Base-by-base conservation (phyloP, 148 eudicot genomes). In the Chenopodium berlandieri region DNA sequence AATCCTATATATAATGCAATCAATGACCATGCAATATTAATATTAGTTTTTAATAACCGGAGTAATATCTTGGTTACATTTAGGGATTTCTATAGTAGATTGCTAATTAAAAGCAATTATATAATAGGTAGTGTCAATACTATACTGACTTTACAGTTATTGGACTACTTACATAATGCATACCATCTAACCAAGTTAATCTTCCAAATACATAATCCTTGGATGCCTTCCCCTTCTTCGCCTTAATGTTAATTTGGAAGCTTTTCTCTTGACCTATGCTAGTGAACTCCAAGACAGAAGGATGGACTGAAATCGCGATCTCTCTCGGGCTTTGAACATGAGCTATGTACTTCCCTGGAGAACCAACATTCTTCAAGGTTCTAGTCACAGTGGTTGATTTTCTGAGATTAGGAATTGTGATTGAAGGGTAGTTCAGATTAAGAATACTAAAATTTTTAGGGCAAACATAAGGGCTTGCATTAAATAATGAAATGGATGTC, bases 381-480 rank as follows among this genome's bases (percentile, higher is more conserved):
- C 98, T 77, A 23, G 84, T 87, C 78, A 95, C 85, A 1, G 87
- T 91, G 69, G 86, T 80, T 0, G 97, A 86, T 46, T 85, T 81
- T 2, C 83, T 84, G 56, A 95, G 93, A 52, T 83, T 85, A 50
- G 94, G 93, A 46, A 93, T 88, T 0, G 98, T 88, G 76, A 95
- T 93, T 6, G 98, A 91, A 34, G 98, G 98, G 79, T 93, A 95
- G 85, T 95, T 95, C 62, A 95, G 83, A 82, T 92, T 76, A 62
- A 78, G 47, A 30, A 91, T 78, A 48, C 75, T 86, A 54, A 88
- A 79, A 25, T 83, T 79, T 64, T 83, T 80, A 2, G 91, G 86
- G 73, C 98, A 95, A 9, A 46, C 40, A 78, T 85, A 90, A 19
- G 89, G 87, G n/a, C 47, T 31, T 48, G 77, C 78, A 7, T 86